Base-by-base conservation (phyloP, 1,284 basidiomycete genomes). In the Athelia sp. region DNA sequence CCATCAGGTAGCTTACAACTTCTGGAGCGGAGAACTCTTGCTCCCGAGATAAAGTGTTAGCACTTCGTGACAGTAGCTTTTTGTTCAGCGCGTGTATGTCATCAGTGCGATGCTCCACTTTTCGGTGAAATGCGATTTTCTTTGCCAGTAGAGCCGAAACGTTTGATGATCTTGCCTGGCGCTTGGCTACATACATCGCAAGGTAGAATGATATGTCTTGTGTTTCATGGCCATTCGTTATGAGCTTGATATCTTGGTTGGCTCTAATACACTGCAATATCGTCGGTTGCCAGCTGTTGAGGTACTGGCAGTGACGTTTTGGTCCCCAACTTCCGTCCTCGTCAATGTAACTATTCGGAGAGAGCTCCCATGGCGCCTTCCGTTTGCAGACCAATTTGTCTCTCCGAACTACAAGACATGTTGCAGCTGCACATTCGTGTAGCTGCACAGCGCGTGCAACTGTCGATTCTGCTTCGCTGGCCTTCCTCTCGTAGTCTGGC, bases 1-100 rank as follows among this genome's bases (percentile, higher is more conserved):
- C 67, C 67, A 69, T 65, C 2, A 69, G 47, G 48, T 66, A 69
- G 1, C 55, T 58, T 0, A 67, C 59, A 0, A 70, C 62, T 56
- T 64, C 58, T 0, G 62, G 63, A 0, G 55, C 63, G 2, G 60
- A 50, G 2, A 71, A 32, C 42, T 71, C 69, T 50, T 68, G 65
- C 47, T 68, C 54, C 0, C 55, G 46, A 35, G 61, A 65, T 9
- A 71, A 45, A 0, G 59, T 51, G 45, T 68, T 54, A 1, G 56
- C 47, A 11, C 57, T 48, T 3, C 61, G 44, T 43, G 62, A 56
- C 9, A 68, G 29, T 3, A 69, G 45, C 2, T 58, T 40, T 11
- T 53, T 45, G 17, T 65, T 54, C 8, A 31, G 44, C 3, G 66
- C 56, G 2, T 36, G 48, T 0, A 62, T 31, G 11, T 47, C 46